Evolutionary conservation across 805 yeast genomes (phyloP).

Genomic region (Candida incommunis): DNA sequence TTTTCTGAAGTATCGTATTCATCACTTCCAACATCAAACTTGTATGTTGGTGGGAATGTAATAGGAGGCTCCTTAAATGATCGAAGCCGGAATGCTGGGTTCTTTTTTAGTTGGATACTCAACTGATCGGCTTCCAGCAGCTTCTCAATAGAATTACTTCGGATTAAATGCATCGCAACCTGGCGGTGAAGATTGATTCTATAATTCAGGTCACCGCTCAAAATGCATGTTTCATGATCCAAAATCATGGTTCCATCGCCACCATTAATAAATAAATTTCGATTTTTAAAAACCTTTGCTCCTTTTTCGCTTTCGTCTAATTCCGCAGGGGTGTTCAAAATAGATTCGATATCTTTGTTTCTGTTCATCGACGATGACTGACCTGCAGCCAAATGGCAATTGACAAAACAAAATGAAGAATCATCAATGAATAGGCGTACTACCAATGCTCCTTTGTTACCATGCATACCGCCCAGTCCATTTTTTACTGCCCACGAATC

Average conservation of each 20-base stretch:
- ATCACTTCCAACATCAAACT: conserved; percentile 77
- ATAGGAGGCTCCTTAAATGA: conserved; percentile 72
- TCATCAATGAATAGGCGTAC: conserved; percentile 52
- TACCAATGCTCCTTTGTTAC: conserved; percentile 60
- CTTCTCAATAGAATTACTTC: conserved; percentile 30
- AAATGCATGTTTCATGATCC: conserved; percentile 72
- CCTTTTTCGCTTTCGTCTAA: neutral
- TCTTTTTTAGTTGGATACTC: conserved; percentile 63
- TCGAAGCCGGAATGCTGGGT: conserved; percentile 44
- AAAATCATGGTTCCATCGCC: conserved; percentile 37
- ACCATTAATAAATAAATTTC: conserved; percentile 18
- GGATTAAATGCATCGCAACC: conserved; percentile 44
- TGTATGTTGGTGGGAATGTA: conserved; percentile 81
- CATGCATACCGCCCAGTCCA: conserved; percentile 86
- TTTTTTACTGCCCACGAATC: conserved; percentile 74
- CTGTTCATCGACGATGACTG: conserved; percentile 67
- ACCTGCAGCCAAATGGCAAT: conserved; percentile 92
- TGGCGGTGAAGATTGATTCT: conserved; percentile 63
- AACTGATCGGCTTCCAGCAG: conserved; percentile 69
- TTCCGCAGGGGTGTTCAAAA: conserved; percentile 27
- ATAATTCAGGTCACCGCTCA: conserved; percentile 92
- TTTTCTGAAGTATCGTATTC: conserved; percentile 83
- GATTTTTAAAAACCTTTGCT: conserved; percentile 10
- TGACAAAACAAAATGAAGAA: conserved; percentile 63
- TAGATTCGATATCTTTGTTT: conserved; percentile 72